Evolutionary conservation across 2,329 filamentous ascomycete species (phyloP).

Genomic region (Endoconidiophora polonica): DNA sequence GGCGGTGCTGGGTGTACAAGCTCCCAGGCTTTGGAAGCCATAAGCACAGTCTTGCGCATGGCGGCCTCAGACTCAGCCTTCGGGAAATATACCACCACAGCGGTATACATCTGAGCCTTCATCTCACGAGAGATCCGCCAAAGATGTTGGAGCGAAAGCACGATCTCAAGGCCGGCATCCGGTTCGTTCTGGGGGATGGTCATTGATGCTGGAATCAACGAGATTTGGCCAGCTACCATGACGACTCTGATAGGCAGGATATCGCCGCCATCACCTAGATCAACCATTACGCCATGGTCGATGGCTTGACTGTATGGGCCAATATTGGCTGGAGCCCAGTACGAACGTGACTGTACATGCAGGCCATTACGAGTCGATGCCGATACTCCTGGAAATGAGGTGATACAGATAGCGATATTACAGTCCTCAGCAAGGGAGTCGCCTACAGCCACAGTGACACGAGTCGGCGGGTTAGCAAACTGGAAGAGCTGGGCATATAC

Average conservation of each 20-base stretch:
- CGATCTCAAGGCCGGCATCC: slow-evolving; percentile 35
- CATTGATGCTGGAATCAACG: slow-evolving; percentile 71
- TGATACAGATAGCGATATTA: slow-evolving; percentile 43
- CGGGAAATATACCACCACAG: slow-evolving; percentile 59
- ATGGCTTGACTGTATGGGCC: slow-evolving; percentile 92
- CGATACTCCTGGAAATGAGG: slow-evolving; percentile 21
- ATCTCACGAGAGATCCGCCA: slow-evolving; percentile 64
- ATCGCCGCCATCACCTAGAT: slow-evolving; percentile 25
- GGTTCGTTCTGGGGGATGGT: slow-evolving; percentile 26
- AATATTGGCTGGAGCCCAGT: slow-evolving; percentile 97
- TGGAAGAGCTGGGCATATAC: slow-evolving; percentile 62
- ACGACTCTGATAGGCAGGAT: slow-evolving; percentile 46
- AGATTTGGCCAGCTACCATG: slow-evolving; percentile 79
- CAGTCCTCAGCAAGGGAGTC: slow-evolving; percentile 41
- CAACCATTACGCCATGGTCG: slow-evolving; percentile 24
- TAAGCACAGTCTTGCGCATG: slow-evolving; percentile 22
- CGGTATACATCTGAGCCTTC: slow-evolving; percentile 57
- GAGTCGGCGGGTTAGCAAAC: slow-evolving; percentile 64
- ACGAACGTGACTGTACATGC: slow-evolving; percentile 84
- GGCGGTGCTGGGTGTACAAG: slow-evolving; percentile 23
- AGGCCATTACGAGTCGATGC: slow-evolving; percentile 39
- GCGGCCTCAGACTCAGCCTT: slow-evolving; percentile 17
- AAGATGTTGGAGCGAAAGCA: slow-evolving; percentile 72
- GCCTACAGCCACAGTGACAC: slow-evolving; percentile 70
- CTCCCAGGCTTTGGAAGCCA: slow-evolving; percentile 33